Evolutionary conservation across 1,284 basidiomycete genomes (phyloP), one percentile per base, ranked within the genome.

Genomic region (Cryptococcus floricola): DNA sequence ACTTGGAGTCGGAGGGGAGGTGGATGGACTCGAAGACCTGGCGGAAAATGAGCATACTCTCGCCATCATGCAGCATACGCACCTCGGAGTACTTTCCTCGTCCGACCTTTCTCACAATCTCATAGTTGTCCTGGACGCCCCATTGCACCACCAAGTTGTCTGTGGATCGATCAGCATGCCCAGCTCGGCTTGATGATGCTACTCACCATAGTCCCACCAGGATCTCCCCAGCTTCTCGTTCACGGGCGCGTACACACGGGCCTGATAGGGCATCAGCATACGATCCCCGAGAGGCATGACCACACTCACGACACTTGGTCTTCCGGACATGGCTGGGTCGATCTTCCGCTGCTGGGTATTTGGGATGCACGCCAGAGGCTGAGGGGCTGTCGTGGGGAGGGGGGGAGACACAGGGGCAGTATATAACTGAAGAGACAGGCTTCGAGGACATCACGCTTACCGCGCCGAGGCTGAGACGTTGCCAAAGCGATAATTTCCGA

Each of bases 11-110:
- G 60, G 88, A 89, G 37, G 89, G 86, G 56, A 97, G 86, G 77
- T 98, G 94, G 70, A 97, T 86, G 7, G 93, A 95, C 78, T 98
- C 94, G 69, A 98, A 98, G 50, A 98, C 95, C 90, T 92, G n/a
- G 53, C 58, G 37, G 43, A 39, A 10, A 16, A 18, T 27, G 52
- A 12, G 39, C 41, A 18, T 16, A 31, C 27, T 13, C 12, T 12
- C 13, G 47, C 12, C 28, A 34, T n/a, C 43, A 34, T 27, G 31
- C 13, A n/a, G 48, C 19, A 10, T 23, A 46, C 23, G 10, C 62
- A 91, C 90, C 84, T 96, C 93, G 31, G 90, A 93, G 77, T 95
- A 95, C 77, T 98, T 98, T 60, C 95, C 95, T 57, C 95, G 81
- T 28, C 95, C 95, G 12, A 98, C 93, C 79, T 97, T 98, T 61